Base-by-base conservation (phyloP, 2,329 filamentous ascomycete species). In the Botrytis tulipae region DNA sequence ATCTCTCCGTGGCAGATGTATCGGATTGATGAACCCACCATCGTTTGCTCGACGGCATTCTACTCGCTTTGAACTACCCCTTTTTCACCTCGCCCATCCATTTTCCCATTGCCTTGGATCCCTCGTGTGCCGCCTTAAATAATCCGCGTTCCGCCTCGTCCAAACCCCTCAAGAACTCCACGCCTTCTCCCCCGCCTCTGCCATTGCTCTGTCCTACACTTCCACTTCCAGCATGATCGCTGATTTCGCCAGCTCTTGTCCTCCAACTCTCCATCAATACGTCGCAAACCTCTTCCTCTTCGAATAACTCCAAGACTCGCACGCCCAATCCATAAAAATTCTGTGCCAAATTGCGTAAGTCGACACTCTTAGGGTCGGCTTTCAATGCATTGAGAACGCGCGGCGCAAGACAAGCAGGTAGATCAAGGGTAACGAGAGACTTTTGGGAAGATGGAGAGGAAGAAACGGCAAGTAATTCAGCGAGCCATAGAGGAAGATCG, bases 401-500 rank as follows among this genome's bases (percentile, higher is more conserved):
- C 75, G 90, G 51, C 22, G 65, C 40, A 88, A 8, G 92, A 5
- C 93, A 91, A 0, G 88, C 82, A 0, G 96, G 95, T 12, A 97
- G 88, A 80, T 96, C 94, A 74, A 98, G 89, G 0, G 92, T 92
- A 6, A 96, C 88, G 37, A 94, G 89, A 10, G 92, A 88, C 68
- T 83, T 84, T 73, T 83, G 80, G 73, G 77, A 78, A 74, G 74
- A 81, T 67, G 60, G 60, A n/a, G 82, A 83, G 42, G 86, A 87
- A 76, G 89, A 90, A 62, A 97, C 88, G 44, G 93, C 93, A 70
- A 99, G 92, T 88, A 98, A 95, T 82, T 97, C 93, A 77, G 92
- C 94, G 20, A 99, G 90, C 96, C 96, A 99, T 77, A 98, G 87
- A 2, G 96, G 96, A 1, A 98, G 90, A 75, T 92, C 89, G 65